Evolutionary conservation across 2,329 filamentous ascomycete genomes (phyloP), one percentile per base, ranked within the genome.

Genomic region (Penicillium aurantiogriseum): DNA sequence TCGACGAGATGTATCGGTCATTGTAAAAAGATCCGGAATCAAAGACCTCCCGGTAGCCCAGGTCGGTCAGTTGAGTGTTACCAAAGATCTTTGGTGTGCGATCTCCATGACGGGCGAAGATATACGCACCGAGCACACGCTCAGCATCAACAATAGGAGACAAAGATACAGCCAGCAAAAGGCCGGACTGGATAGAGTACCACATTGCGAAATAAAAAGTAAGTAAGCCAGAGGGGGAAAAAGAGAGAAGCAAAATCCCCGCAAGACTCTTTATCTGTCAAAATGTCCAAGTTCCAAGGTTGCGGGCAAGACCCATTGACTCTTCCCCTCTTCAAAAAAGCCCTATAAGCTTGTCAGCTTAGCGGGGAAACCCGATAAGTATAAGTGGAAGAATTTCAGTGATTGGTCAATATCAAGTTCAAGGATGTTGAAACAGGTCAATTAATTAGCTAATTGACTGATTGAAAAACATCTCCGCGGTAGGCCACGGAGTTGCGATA

Each of bases 71-170:
- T 63, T 83, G 82, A 29, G 90, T 85, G 13, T 89, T 88, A 45
- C 86, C 80, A 61, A 85, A 85, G 19, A 85, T 80, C 78, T 96
- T 96, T 62, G 90, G 78, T 0, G 91, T 93, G 55, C 92, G 86
- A 75, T 97, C 92, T 57, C 92, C 92, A 77, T 97, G 92, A 45
- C 92, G 89, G 66, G 91, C 86, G 80, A 95, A 96, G 75, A 96
- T 86, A 75, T 92, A 94, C 45, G 88, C 86, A 51, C 91, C 92
- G 17, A 96, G 81, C 29, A 94, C 81, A 0, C 87, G 89, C 78
- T 95, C 90, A 21, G 74, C 75, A 8, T 70, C 64, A 17, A 62
- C 63, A n/a, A 72, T 40, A 4, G 67, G 60, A 25, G 66, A 49
- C 5, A 74, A 53, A 21, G 58, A 54, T 46, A 48, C 59, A 44